phyloP scores from a whole-genome alignment of 2,329 filamentous ascomycete genomes.

The Coniosporium tulheliwenetii region DNA sequence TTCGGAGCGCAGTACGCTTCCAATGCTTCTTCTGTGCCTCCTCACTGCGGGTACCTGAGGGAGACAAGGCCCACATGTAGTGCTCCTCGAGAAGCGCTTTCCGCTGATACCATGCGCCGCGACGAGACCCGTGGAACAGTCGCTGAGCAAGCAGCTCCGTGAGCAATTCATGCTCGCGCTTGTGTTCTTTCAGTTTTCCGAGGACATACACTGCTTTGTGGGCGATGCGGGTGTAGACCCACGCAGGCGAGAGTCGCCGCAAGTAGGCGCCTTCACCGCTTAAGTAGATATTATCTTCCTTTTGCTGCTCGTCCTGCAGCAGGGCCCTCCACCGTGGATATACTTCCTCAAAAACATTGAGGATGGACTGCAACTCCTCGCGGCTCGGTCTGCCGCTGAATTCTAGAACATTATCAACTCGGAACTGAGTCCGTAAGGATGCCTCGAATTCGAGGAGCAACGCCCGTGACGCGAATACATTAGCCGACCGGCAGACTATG shows the following conservation, averaged over 20 bases:
- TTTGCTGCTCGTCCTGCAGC: constrained; percentile 57
- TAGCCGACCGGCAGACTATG: constrained; percentile 74
- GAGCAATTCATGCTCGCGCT: constrained; percentile 59
- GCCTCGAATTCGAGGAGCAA: constrained; percentile 80
- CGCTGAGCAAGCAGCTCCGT: constrained; percentile 62
- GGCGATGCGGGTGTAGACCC: constrained; percentile 84
- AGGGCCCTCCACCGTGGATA: constrained; percentile 69
- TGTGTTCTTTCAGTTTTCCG: constrained; percentile 67
- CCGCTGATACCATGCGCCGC: constrained; percentile 89
- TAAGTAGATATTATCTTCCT: constrained; percentile 63
- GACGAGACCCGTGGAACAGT: constrained; percentile 69
- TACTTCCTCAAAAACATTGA: constrained; percentile 57
- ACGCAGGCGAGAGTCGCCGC: constrained; percentile 75
- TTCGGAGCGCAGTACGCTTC: constrained; percentile 59
- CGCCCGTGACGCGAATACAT: constrained; percentile 66
- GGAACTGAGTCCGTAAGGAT: constrained; percentile 64
- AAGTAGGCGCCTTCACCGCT: constrained; percentile 79
- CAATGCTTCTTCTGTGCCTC: constrained; percentile 66
- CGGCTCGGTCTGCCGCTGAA: constrained; percentile 56
- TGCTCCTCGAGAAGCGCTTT: constrained; percentile 90
- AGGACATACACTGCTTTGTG: constrained; percentile 74
- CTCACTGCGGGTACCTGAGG: constrained; percentile 28
- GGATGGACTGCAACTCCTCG: constrained; percentile 48
- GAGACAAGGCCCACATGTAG: constrained; percentile 60
- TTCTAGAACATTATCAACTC: constrained; percentile 69